phyloP scores from a whole-genome alignment of 768 basidiomycete species.

The Mycena maculata region DNA sequence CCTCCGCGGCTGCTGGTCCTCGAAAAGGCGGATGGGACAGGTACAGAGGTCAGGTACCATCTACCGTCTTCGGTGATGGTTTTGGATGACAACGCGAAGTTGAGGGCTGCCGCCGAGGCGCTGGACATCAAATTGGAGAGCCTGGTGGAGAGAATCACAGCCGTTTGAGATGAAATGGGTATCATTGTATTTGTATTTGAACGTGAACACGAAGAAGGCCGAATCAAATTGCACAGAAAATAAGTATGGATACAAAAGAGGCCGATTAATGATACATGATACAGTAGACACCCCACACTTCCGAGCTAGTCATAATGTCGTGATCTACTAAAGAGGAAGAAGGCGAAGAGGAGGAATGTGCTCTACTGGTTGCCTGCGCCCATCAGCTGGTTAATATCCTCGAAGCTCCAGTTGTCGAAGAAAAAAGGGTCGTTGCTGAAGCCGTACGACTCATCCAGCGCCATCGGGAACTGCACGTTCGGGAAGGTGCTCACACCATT shows the following conservation, averaged over 20 bases:
- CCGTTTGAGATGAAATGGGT: conserved; percentile 17
- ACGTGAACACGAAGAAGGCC: conserved; percentile 28
- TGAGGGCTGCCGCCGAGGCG: conserved; percentile 47
- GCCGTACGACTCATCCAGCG: conserved; percentile 4
- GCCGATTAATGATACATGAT: conserved; percentile 23
- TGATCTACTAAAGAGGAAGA: background rate
- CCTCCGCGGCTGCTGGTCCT: conserved; percentile 59
- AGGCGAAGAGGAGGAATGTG: no score
- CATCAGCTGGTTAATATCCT: background rate
- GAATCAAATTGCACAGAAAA: background rate
- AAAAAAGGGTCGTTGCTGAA: background rate
- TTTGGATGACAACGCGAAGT: conserved; percentile 42
- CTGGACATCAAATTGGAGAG: conserved; percentile 60
- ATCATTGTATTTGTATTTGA: background rate
- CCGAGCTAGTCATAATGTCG: conserved; percentile 18
- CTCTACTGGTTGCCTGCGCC: background rate
- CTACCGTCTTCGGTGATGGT: conserved; percentile 60
- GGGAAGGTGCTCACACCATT: background rate
- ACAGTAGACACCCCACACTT: background rate
- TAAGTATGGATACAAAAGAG: conserved; percentile 25
- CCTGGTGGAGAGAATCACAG: conserved; percentile 50
- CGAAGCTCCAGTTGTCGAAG: conserved; percentile 14
- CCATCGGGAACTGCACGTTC: conserved; percentile 8
- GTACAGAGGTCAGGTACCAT: conserved; percentile 59
- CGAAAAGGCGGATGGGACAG: conserved; percentile 50